A percentile compares a stretch with the other conserved stretches of the same genome.
These are phyloP conservation scores for Saitozyma sp. DNA, from an alignment of 768 basidiomycete genomes.

Conservation along the genomic window DNA sequence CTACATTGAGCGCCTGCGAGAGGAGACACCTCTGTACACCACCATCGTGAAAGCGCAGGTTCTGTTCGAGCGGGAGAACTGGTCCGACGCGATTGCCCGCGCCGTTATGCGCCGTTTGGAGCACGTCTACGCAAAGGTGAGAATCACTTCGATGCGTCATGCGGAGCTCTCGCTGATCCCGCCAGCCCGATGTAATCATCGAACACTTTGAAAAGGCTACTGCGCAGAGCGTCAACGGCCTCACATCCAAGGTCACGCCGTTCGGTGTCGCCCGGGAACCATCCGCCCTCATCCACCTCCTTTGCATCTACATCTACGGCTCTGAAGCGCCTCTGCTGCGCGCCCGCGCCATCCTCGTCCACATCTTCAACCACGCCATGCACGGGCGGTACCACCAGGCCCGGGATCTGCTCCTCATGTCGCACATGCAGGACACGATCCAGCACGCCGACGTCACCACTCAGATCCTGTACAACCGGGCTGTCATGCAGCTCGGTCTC, in stretches of 20 bases:
- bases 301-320: slow-evolving; percentile 91
- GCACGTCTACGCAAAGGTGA: slow-evolving; percentile 96
- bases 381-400: slow-evolving; percentile 96
- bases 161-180: slow-evolving; percentile 18
- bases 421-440: slow-evolving; percentile 94
- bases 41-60: slow-evolving; percentile 90
- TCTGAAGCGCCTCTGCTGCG: slow-evolving; percentile 86
- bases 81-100: slow-evolving; percentile 75
- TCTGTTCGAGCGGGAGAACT: slow-evolving; percentile 78
- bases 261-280: slow-evolving; percentile 63
- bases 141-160: slow-evolving; percentile 10
- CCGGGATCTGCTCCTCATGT: slow-evolving; percentile 98
- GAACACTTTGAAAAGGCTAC: slow-evolving; percentile 79
- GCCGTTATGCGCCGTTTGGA: slow-evolving; percentile 94
- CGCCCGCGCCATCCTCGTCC: slow-evolving; percentile 94
- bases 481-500: slow-evolving; percentile 92
- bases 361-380: slow-evolving; percentile 94
- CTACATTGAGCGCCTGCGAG: slow-evolving; percentile 93
- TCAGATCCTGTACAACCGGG: slow-evolving; percentile 96
- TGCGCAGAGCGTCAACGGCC: slow-evolving; percentile 54
- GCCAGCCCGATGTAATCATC: slow-evolving; percentile 86
- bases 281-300: slow-evolving; percentile 75
- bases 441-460: slow-evolving; percentile 94
- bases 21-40: slow-evolving; percentile 90
- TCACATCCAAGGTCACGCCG: slow-evolving; percentile 62